Conservation (phyloP, 331 rosid species). For the Spiraea crenata region DNA sequence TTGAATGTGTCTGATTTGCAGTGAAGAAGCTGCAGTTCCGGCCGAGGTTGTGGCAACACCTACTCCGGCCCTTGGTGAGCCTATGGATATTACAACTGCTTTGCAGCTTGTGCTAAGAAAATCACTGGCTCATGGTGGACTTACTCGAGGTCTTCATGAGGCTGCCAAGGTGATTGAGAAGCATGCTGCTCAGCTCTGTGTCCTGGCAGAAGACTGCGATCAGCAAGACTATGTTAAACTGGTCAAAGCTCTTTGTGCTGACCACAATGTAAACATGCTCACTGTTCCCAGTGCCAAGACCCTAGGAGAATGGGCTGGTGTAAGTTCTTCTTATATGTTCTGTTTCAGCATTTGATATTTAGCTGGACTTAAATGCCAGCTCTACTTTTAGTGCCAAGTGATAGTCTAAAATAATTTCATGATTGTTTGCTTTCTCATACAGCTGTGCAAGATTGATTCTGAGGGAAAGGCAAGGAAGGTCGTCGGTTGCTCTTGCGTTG, state of each 20-base stretch:
- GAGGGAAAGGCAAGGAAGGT: conserved; percentile 96
- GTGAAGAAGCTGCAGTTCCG: conserved; percentile 13
- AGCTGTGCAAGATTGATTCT: conserved; percentile 88
- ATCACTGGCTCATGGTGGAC: conserved; percentile 32
- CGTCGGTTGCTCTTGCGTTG: conserved; percentile 91
- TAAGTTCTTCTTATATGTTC: conserved; percentile 10
- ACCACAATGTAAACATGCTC: conserved; percentile 35
- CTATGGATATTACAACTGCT: conserved; percentile 32
- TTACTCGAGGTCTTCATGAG: conserved; percentile 32
- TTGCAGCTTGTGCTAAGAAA: conserved; percentile 38
- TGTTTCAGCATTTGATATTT: neutral
- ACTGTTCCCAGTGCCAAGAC: conserved; percentile 36
- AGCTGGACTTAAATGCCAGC: too few species aligned
- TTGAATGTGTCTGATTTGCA: neutral
- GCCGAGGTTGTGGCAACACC: conserved; percentile 24
- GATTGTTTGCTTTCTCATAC: neutral
- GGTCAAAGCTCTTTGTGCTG: conserved; percentile 37
- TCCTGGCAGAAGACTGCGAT: conserved; percentile 38
- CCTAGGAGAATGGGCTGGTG: conserved; percentile 43
- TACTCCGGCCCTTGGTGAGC: conserved; percentile 29
- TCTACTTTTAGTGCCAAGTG: neutral
- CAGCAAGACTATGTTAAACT: conserved; percentile 34
- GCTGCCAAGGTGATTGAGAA: conserved; percentile 36
- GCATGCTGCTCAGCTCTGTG: conserved; percentile 39
- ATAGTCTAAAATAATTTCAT: neutral